Base-by-base conservation (phyloP, 805 yeast genomes). In the Lipomyces mesembrius region DNA sequence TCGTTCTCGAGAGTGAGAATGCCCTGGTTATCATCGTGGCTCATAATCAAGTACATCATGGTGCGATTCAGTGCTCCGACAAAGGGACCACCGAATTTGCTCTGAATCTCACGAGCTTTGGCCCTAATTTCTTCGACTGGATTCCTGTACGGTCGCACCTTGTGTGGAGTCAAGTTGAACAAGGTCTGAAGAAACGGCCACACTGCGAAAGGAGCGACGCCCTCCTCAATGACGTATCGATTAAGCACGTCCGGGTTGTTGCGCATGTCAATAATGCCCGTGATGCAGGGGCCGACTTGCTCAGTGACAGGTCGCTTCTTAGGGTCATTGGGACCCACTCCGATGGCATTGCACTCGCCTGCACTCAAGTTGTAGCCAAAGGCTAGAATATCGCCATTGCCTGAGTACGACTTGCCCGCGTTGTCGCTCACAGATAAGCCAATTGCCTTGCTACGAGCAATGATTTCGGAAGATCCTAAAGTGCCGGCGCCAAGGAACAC, bases 241-340 rank as follows among this genome's bases (percentile, higher is more conserved):
- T 43, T 43, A 9, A 43, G 49, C 20, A 43, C 49, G 2, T 43
- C 49, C 22, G 49, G 49, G 11, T 43, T 3, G 25, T 43, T 43
- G 49, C 49, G 49, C 49, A 43, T 43, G 49, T 43, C 49, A n/a
- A 43, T 43, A 43, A 43, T n/a, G 20, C 49, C 49, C 9, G 49
- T 43, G 22, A 43, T 43, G 49, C 49, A 43, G 22, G 49, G 49
- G 7, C 49, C 49, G 22, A 43, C 49, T 43, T 43, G 49, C 9
- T 43, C 22, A 17, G 49, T 43, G 49, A 43, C 49, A 43, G 49
- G 22, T 3, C 25, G 49, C 49, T 43, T 43, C 9, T 17, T n/a
- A 43, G 49, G 49, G 14, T 43, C 49, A n/a, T 43, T n/a, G 49
- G 49, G 49, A 43, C 49, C 49, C 9, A 43, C 49, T 43, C 22